Percentiles rank a stretch among this genome's conserved stretches.
phyloP scores from a whole-genome alignment of 495 filamentous ascomycete genomes.

The Tuber microsphaerosporum region DNA sequence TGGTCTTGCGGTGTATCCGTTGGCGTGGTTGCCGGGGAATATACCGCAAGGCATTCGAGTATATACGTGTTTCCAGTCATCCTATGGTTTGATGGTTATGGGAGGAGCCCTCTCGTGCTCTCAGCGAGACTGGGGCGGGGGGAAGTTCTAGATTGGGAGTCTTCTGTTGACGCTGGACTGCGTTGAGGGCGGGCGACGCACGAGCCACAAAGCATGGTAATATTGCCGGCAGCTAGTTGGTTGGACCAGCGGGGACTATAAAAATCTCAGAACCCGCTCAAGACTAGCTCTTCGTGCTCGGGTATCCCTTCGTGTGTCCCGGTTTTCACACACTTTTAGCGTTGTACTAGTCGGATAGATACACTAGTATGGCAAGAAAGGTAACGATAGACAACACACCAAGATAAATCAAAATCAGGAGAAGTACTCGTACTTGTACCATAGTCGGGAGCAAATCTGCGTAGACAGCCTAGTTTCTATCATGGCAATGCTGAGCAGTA shows the following conservation, averaged over 20 bases:
- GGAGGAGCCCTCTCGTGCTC: not conserved
- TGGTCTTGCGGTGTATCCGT: not conserved
- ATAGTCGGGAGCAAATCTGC: too few species aligned
- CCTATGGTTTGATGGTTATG: not conserved
- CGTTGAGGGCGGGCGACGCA: not conserved
- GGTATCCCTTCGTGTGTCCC: too few species aligned
- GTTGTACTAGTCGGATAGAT: too few species aligned
- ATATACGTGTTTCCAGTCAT: not conserved
- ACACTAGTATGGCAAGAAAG: too few species aligned
- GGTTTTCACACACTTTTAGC: too few species aligned
- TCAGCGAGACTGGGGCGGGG: not conserved
- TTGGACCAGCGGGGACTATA: not conserved
- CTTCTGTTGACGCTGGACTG: not conserved
- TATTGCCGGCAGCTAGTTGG: not conserved
- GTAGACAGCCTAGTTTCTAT: too few species aligned
- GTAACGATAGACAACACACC: too few species aligned
- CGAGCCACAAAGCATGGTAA: not conserved
- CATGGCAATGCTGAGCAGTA: too few species aligned
- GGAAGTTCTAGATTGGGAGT: not conserved
- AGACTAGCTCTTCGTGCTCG: not conserved
- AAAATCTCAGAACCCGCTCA: not conserved
- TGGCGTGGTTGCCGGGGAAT: not conserved
- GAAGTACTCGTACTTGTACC: too few species aligned
- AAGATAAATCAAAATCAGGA: too few species aligned
- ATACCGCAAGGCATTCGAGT: not conserved